Percentiles rank a stretch among this genome's conserved stretches.
phyloP scores from a whole-genome alignment of 1,284 basidiomycete genomes.

The Exobasidium rhododendri region DNA sequence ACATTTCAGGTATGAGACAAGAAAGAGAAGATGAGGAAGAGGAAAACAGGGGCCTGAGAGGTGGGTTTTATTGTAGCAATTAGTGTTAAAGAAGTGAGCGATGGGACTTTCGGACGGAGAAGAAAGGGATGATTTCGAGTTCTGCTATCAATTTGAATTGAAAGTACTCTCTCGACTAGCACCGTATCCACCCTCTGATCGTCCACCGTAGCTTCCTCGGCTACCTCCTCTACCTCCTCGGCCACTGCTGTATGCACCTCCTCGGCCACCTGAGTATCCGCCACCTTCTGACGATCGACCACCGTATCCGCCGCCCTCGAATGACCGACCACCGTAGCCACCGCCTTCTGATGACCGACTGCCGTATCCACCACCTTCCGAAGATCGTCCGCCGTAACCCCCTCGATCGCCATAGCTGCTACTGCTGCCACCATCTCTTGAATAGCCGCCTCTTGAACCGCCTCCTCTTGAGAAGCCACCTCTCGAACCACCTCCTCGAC shows the following conservation, averaged over 20 bases:
- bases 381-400: neutral
- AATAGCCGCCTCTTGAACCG: slow-evolving; percentile 3
- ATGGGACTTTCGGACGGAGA: too few species aligned
- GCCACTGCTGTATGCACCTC: neutral
- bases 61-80: too few species aligned
- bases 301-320: neutral
- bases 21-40: too few species aligned
- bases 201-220: neutral
- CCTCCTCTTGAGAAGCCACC: slow-evolving; percentile 3
- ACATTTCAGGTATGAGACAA: too few species aligned
- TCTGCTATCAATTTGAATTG: too few species aligned
- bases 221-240: neutral
- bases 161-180: neutral
- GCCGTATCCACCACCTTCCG: neutral
- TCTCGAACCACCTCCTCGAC: neutral
- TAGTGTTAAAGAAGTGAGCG: too few species aligned
- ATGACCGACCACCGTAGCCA: neutral
- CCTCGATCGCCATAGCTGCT: slow-evolving; percentile 11
- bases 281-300: neutral
- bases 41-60: too few species aligned
- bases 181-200: neutral
- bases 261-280: neutral
- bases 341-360: neutral
- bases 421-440: slow-evolving; percentile 13
- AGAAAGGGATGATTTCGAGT: too few species aligned